A percentile compares a stretch with the other conserved stretches of the same genome.
These are phyloP conservation scores for Avena insularis DNA, from an alignment of 176 grass and related monocot genomes.

Conservation along the genomic window DNA sequence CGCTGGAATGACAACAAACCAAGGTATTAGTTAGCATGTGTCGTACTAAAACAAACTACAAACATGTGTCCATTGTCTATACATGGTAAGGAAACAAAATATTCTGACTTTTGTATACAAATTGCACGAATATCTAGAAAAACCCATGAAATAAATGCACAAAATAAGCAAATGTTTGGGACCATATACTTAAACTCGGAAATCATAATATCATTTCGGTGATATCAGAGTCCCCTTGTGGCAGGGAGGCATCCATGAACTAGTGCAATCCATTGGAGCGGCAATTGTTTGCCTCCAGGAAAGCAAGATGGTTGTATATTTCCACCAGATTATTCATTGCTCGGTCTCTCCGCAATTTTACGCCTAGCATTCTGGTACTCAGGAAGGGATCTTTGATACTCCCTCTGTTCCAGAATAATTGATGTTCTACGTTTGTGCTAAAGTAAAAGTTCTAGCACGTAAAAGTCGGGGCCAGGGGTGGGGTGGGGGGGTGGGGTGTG, in stretches of 20 bases:
- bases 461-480: too few species aligned
- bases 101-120: neutral
- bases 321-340: too few species aligned
- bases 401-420: too few species aligned
- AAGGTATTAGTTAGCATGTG: neutral
- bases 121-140: neutral
- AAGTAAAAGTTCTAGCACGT: too few species aligned
- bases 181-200: neutral
- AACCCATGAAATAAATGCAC: neutral
- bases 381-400: too few species aligned
- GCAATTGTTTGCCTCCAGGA: too few species aligned
- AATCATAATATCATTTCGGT: neutral
- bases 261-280: neutral
- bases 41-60: neutral
- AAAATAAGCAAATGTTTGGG: neutral
- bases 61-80: neutral
- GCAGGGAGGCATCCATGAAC: neutral
- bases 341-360: too few species aligned
- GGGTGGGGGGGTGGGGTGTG: too few species aligned
- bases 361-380: too few species aligned
- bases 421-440: too few species aligned
- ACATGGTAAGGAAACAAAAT: neutral
- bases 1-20: slow-evolving; percentile 46
- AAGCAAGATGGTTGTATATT: too few species aligned
- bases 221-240: neutral